Evolutionary conservation across 2,329 filamentous ascomycete genomes (phyloP), one percentile per base, ranked within the genome.

Genomic region (Pestalotiopsis sp.): DNA sequence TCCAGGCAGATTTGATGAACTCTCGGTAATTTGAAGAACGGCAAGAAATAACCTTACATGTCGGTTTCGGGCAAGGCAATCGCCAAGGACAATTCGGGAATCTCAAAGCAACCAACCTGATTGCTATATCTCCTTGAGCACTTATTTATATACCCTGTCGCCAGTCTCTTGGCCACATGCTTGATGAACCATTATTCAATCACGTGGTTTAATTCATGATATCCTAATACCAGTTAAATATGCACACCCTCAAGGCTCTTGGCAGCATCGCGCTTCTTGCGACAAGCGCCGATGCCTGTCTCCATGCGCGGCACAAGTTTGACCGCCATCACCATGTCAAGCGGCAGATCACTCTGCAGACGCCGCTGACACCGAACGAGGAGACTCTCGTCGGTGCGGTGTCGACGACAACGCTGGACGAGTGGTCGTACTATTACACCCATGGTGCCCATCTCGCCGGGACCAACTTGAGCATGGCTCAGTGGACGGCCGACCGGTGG

Each of bases 341-440:
- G 65, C 72, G 73, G 52, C 71, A 75, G 52, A 36, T 68, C 27
- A 75, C 73, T 49, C 71, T 75, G 4, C 65, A 70, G 4, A 56
- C 69, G 9, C 69, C 74, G 23, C 69, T 78, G 25, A 75, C 23
- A 11, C 67, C 72, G 9, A 72, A 78, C 17, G 77, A 78, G 67
- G 59, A 71, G 13, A 73, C 69, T 0, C 72, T 79, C 4, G 73
- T 77, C 12, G 72, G 75, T 13, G 68, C 75, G 2, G 70, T 79
- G 4, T 76, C 75, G 3, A 78, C 75, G 59, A 73, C 75, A 11
- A 76, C 69, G 2, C 70, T 79, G 23, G 73, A 74, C 5, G 72
- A 76, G 67, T 79, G 77, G 77, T 77, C 77, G 7, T 76, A 78
- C 59, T 78, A 79, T 45, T 79, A 79, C 41, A 78, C 76, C 12